Base-by-base conservation (phyloP, 1,284 basidiomycete genomes). In the Meira miltonrushii region DNA sequence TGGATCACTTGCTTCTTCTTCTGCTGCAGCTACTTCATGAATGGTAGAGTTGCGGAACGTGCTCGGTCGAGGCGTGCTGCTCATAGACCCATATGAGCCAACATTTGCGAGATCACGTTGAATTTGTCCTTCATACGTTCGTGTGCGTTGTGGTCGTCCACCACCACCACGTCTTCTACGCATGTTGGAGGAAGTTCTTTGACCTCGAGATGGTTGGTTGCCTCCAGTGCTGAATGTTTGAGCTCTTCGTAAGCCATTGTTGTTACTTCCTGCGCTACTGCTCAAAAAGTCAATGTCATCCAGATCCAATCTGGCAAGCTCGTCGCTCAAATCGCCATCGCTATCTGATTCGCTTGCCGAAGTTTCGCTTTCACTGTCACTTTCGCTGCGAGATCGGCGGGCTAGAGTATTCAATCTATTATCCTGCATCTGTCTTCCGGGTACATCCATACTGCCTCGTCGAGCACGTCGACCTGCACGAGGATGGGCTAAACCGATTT, bases 401-500 rank as follows among this genome's bases (percentile, higher is more conserved):
- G 19, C 2, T 50, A 15, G 6, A 8, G 4, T n/a, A 5, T 53
- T 13, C 43, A 25, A 4, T 9, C 17, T 25, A 9, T 25, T 17
- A 44, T 44, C 43, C 23, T 3, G 43, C 17, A 44, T 44, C 23
- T 25, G 23, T 44, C 9, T 44, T 44, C 43, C 23, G 4, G 9
- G 8, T 4, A 33, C 64, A 17, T 72, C 69, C 40, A 56, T 33
- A 33, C 28, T 33, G 28, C 28, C 28, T 33, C 28, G 28, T 4
- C 28, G 28, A 33, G 28, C 57, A 17, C 64, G 58, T 17, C 62
- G 59, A 9, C 55, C 50, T n/a, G 74, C 66, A 33, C 71, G 67
- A 2, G 75, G 75, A 58, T 77, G 75, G 1, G 75, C 67, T 15
- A 77, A 66, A 46, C 75, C 75, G 3, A 77, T 62, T 1, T 72